Percentiles rank a stretch among this genome's conserved stretches.
Evolutionary conservation across 768 basidiomycete species (phyloP).

Genomic region (Boletus barrowsii): DNA sequence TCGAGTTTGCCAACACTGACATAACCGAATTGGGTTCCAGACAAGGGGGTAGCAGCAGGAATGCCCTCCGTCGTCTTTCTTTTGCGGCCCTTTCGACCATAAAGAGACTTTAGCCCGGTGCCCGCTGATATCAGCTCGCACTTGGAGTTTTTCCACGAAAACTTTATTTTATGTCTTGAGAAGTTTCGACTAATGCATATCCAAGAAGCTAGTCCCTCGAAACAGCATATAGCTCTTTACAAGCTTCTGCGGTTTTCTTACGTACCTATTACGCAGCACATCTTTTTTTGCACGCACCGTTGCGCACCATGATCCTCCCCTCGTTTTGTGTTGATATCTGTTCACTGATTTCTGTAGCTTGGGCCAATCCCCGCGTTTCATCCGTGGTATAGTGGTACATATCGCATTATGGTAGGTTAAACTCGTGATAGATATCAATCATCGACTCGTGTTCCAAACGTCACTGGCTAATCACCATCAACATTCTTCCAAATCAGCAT

Average conservation of each 20-base stretch:
- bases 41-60: conserved; percentile 16
- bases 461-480: not conserved
- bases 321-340: conserved; percentile 18
- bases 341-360: conserved; percentile 1
- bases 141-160: conserved; percentile 3
- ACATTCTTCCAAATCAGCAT: not conserved
- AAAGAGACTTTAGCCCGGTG: conserved; percentile 16
- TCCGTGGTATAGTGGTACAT: not conserved
- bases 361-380: not conserved
- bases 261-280: not conserved
- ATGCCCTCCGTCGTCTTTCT: conserved; percentile 29
- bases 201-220: not conserved
- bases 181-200: not conserved
- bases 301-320: not conserved
- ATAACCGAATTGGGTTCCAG: conserved; percentile 12
- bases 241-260: no score
- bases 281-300: not conserved
- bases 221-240: no score
- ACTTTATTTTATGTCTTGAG: conserved; percentile 8
- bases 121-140: not conserved
- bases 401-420: not conserved
- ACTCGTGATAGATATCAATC: not conserved
- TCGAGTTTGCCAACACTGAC: conserved; percentile 5
- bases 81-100: conserved; percentile 31
- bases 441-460: not conserved